A percentile compares a stretch with the other conserved stretches of the same genome.
These are phyloP conservation scores for Hypoxylon sp. DNA, from an alignment of 2,329 filamentous ascomycete genomes.

Conservation along the genomic window DNA sequence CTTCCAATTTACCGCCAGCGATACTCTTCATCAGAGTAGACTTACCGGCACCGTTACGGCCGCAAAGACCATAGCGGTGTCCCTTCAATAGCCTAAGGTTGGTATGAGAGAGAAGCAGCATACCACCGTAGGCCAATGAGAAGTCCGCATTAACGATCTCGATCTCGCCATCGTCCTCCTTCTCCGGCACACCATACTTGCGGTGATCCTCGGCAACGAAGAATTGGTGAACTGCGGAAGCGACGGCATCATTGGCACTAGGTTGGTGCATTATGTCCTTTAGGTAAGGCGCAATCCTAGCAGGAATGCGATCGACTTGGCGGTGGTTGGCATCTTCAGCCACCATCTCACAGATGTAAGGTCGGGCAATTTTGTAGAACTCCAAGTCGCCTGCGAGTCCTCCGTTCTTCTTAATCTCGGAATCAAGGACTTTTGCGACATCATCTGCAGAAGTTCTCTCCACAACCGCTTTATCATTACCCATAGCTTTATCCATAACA, in stretches of 20 bases:
- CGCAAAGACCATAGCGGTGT: slow-evolving; percentile 96
- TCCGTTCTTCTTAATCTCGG: slow-evolving; percentile 79
- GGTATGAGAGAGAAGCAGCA: slow-evolving; percentile 96
- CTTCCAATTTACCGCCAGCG: slow-evolving; percentile 94
- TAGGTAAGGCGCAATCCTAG: slow-evolving; percentile 81
- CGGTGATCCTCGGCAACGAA: slow-evolving; percentile 89
- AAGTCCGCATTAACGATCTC: slow-evolving; percentile 99
- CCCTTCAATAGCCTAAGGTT: slow-evolving; percentile 95
- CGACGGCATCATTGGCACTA: slow-evolving; percentile 74
- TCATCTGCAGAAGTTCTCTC: slow-evolving; percentile 79
- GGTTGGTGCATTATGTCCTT: slow-evolving; percentile 75
- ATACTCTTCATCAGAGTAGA: slow-evolving; percentile 99
- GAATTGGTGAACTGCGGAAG: slow-evolving; percentile 79
- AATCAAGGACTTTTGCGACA: slow-evolving; percentile 80
- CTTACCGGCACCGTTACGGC: slow-evolving; percentile 97
- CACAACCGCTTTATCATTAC: slow-evolving; percentile 74
- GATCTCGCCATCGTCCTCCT: slow-evolving; percentile 90
- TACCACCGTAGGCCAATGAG: slow-evolving; percentile 96
- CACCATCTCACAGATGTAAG: slow-evolving; percentile 87
- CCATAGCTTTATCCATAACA: slow-evolving; percentile 96
- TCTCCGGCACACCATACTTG: slow-evolving; percentile 85
- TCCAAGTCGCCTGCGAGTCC: slow-evolving; percentile 74
- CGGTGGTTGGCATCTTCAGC: slow-evolving; percentile 90
- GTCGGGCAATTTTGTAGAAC: slow-evolving; percentile 76
- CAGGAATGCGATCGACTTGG: slow-evolving; percentile 78